phyloP scores from a whole-genome alignment of 2,329 filamentous ascomycete species.

The Xylaria sp. region DNA sequence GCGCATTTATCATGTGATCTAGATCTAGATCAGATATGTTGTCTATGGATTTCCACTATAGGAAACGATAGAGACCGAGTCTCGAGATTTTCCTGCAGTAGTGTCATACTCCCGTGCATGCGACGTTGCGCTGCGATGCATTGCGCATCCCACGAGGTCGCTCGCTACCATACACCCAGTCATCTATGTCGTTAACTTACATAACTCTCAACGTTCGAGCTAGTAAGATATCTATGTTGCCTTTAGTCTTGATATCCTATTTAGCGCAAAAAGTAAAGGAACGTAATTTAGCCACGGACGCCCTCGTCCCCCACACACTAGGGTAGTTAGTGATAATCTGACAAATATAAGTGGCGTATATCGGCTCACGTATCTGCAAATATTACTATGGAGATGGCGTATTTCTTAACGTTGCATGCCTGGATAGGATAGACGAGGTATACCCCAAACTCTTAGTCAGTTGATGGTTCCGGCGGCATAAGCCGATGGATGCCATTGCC shows the following conservation, averaged over 20 bases:
- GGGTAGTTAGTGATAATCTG: background rate
- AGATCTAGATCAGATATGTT: constrained; percentile 1
- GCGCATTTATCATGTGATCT: background rate
- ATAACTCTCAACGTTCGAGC: background rate
- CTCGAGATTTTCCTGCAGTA: background rate
- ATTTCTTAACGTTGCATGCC: background rate
- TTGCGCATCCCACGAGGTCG: background rate
- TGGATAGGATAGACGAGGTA: background rate
- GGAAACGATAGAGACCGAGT: background rate
- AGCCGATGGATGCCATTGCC: background rate
- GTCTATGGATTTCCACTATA: background rate
- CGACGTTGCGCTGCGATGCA: background rate
- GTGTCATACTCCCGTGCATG: background rate
- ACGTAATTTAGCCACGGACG: background rate
- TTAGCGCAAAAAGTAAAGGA: background rate
- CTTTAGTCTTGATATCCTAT: background rate
- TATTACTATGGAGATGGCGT: constrained; percentile 18
- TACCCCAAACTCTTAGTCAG: constrained; percentile 8
- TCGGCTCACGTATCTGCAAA: constrained; percentile 1
- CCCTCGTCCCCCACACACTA: background rate
- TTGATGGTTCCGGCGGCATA: constrained; percentile 6
- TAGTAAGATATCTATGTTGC: background rate
- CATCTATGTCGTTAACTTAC: background rate
- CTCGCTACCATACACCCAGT: background rate
- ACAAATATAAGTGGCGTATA: constrained; percentile 5